phyloP scores from a whole-genome alignment of 2,329 filamentous ascomycete species.

The Lasiodiplodia sp. region DNA sequence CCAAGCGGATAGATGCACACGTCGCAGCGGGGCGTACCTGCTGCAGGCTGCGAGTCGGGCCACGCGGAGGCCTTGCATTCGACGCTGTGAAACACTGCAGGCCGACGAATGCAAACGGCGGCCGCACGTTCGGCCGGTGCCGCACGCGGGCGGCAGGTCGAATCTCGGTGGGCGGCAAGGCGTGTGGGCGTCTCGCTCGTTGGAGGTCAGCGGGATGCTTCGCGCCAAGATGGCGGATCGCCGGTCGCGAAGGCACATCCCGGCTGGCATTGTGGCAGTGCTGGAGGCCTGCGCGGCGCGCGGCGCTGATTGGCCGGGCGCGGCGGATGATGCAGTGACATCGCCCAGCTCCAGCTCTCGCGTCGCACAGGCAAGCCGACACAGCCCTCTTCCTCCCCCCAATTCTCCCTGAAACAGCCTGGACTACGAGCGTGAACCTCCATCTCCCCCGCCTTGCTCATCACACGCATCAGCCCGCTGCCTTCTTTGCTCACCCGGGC shows the following conservation, averaged over 20 bases:
- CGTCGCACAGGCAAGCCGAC: conserved; percentile 15
- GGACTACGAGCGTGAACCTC: not conserved
- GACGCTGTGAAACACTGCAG: conserved; percentile 11
- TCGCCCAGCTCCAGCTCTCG: conserved; percentile 9
- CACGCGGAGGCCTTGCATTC: conserved; percentile 11
- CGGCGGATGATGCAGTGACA: conserved; percentile 18
- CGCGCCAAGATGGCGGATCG: conserved; percentile 14
- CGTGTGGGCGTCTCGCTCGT: not conserved
- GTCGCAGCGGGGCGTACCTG: conserved; percentile 19
- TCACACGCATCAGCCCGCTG: conserved; percentile 1
- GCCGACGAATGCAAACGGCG: not conserved
- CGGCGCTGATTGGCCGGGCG: conserved; percentile 13
- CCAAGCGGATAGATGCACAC: not conserved
- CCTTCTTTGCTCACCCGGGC: conserved; percentile 7
- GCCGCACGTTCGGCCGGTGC: conserved; percentile 2
- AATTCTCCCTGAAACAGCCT: conserved; percentile 24
- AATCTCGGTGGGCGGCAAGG: not conserved
- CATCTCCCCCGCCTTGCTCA: conserved; percentile 1
- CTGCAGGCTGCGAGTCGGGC: conserved; percentile 12
- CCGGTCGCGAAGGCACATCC: not conserved
- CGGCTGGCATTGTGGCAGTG: conserved; percentile 20
- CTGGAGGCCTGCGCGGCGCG: not conserved
- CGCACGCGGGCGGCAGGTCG: conserved; percentile 2
- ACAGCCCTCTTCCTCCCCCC: conserved; percentile 19
- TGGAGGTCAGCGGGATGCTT: not conserved